Evolutionary conservation across 2,329 filamentous ascomycete genomes (phyloP).

Genomic region (Penicillium sp.): DNA sequence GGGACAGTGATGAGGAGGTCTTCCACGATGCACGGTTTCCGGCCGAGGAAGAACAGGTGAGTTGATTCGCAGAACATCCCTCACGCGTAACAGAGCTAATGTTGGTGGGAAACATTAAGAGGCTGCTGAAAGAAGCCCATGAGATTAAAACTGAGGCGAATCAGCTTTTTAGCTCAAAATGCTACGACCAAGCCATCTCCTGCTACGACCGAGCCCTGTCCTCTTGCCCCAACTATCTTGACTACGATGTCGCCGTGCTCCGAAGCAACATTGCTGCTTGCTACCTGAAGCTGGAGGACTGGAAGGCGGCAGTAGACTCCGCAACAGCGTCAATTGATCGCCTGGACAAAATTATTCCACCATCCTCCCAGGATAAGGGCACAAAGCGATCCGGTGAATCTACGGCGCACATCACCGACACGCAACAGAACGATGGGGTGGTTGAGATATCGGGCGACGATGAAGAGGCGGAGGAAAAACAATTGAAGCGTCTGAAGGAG

Average conservation of each 20-base stretch:
- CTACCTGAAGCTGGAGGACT: conserved; percentile 80
- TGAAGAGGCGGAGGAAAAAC: conserved; percentile 45
- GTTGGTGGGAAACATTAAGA: conserved; percentile 45
- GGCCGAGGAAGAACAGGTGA: conserved; percentile 53
- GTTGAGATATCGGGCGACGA: conserved; percentile 55
- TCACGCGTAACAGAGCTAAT: conserved; percentile 4
- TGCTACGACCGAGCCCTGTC: conserved; percentile 81
- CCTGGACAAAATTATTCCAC: conserved; percentile 65
- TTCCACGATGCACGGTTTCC: conserved; percentile 51
- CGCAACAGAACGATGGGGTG: conserved; percentile 37
- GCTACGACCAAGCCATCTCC: conserved; percentile 77
- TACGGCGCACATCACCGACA: conserved; percentile 11
- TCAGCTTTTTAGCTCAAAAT: conserved; percentile 71
- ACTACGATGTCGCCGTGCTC: conserved; percentile 86
- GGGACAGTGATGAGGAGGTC: conserved; percentile 43
- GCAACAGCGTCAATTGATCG: conserved; percentile 74
- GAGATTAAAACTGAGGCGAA: conserved; percentile 77
- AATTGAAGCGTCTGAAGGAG: conserved; percentile 48
- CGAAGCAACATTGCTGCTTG: conserved; percentile 89
- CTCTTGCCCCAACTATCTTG: conserved; percentile 79
- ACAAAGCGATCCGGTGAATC: conserved; percentile 20
- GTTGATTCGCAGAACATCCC: conserved; percentile 16
- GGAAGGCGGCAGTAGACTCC: conserved; percentile 78
- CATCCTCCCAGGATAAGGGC: conserved; percentile 35
- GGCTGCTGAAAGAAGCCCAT: conserved; percentile 72